phyloP scores from a whole-genome alignment of 768 basidiomycete genomes.

The Pisolithus albus region DNA sequence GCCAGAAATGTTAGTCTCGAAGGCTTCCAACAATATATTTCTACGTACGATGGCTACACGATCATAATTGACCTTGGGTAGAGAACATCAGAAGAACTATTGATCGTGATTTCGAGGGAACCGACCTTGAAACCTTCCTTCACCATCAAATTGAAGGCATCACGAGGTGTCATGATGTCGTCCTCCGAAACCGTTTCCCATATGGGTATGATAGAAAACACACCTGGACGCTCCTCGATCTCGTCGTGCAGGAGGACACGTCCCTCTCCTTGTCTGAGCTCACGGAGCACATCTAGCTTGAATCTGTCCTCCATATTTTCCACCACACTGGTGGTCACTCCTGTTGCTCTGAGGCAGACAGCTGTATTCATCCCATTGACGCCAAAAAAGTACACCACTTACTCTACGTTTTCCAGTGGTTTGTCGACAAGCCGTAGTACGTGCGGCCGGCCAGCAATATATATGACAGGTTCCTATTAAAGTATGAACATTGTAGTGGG shows the following conservation, averaged over 20 bases:
- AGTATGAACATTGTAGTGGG: background rate
- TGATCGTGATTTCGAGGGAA: background rate
- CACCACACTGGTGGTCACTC: conserved; percentile 83
- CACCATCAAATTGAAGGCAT: conserved; percentile 68
- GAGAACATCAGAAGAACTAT: background rate
- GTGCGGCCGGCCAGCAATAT: conserved; percentile 80
- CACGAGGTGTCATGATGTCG: conserved; percentile 84
- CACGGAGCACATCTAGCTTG: conserved; percentile 81
- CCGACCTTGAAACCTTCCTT: conserved; percentile 66
- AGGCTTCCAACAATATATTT: background rate
- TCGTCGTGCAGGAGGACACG: conserved; percentile 92
- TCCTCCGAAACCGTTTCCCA: conserved; percentile 83
- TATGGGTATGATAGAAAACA: conserved; percentile 85
- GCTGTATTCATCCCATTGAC: background rate
- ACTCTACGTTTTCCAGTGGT: conserved; percentile 95
- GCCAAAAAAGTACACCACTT: conserved; percentile 21
- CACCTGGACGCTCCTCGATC: conserved; percentile 85
- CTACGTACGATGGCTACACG: conserved; percentile 80
- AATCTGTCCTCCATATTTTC: conserved; percentile 87
- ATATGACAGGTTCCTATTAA: conserved; percentile 83
- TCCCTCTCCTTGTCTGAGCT: conserved; percentile 63
- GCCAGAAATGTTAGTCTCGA: conserved; percentile 6
- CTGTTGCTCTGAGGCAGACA: conserved; percentile 63
- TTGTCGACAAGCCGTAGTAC: conserved; percentile 83
- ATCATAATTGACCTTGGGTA: conserved; percentile 67